Evolutionary conservation across 2,329 filamentous ascomycete genomes (phyloP), one percentile per base, ranked within the genome.

Genomic region (Zymoseptoria ardabiliae): DNA sequence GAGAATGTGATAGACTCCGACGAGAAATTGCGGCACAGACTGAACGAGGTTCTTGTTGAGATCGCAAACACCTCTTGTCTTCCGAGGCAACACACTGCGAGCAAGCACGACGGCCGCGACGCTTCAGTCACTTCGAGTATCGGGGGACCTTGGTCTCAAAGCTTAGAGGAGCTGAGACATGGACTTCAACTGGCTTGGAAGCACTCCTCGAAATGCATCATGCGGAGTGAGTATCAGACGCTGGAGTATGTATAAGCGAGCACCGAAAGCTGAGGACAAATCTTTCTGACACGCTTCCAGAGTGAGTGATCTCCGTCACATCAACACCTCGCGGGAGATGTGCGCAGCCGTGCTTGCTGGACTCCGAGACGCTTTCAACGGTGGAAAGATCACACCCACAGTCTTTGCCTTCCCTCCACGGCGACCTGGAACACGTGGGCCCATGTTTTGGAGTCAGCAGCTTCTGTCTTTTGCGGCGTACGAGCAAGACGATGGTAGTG

Each of bases 361-460:
- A 41, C 50, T 57, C 22, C 53, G 53, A 20, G 30, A 22, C 17
- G 58, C 58, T 6, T 60, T 54, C 54, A 50, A 53, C 48, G 41
- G 35, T 28, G 58, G 58, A 9, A 50, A 56, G 13, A 60, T 60
- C 41, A 45, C 35, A 8, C 58, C 58, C 8, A 53, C 58, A 17
- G 58, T 60, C 21, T 60, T 56, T 20, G 58, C 53, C n/a, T 60
- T 60, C 49, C 54, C 58, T n/a, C 49, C 54, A 10, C 49, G 58
- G 17, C 20, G 22, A 10, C 50, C 30, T 23, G 58, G 54, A 6
- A 23, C n/a, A 17, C 48, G 54, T 35, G 58, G 58, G n/a, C 58
- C 54, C 8, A 30, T 60, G 49, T 28, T 60, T 17, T 60, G 58
- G 58, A 60, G 57, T 25, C 41, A 28, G n/a, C 58, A 60, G 41